Evolutionary conservation across 495 filamentous ascomycete species (phyloP), one percentile per base, ranked within the genome.

Genomic region (Tuber aestivum): DNA sequence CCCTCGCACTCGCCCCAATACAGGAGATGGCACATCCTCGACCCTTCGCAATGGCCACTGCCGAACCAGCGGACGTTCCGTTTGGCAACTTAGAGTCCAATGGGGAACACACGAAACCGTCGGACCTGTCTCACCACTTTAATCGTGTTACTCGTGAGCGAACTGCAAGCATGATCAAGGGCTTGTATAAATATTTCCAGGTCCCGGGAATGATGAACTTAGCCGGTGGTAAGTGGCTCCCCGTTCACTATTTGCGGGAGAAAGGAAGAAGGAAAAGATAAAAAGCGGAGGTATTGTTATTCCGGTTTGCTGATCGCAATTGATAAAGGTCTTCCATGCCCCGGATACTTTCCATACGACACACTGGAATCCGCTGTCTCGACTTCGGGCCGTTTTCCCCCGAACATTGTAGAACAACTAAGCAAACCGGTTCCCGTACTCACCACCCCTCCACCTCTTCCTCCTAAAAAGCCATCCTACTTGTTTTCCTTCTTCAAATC

Each of bases 321-420:
- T 48, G 0, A 16, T 41, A 32, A 80, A 94, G 92, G 92, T 71
- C 88, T 96, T 21, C 94, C 94, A 35, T 91, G 94, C 83, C 84
- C 89, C 21, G 88, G 87, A 44, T 93, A 93, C 84, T 97, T 97
- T 82, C 94, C 94, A 23, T 97, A 92, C 83, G 94, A 97, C 75
- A 96, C 93, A 0, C 89, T 97, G 41, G 93, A 95, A 83, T 92
- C 93, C n/a, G 88, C 90, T 75, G 87, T 89, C 72, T 93, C 93
- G 18, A 88, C 87, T 40, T 89, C 94, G 16, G 84, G 90, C 32
- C 89, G 94, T 80, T 94, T 91, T 85, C 87, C 76, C 4, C 27
- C 73, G n/a, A 23, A 48, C 4, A 32, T 69, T 56, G 44, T 76
- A 12, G 40, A 76, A 32, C 27, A 81, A 32, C 72, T 71, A 88